Percentiles rank a stretch among this genome's conserved stretches.
Conservation (phyloP, 495 filamentous ascomycete genomes). For the Aspergillus leporis region DNA sequence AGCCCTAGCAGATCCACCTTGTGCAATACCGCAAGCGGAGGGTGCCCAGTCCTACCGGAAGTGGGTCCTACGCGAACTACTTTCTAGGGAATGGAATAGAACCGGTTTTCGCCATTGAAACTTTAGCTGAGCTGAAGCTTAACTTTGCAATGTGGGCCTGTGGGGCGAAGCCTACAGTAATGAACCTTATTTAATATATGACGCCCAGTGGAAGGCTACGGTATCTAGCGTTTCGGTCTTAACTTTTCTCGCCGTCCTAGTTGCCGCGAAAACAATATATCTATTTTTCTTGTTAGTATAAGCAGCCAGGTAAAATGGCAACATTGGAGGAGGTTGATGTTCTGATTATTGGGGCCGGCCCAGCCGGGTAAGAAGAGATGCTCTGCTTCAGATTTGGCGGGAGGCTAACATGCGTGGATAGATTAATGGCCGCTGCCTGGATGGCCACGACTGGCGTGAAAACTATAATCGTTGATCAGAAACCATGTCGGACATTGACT, state of each 20-base stretch:
- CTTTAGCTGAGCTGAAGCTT: too few relatives aligned
- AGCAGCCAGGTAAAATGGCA: neutral
- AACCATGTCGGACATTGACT: conserved; percentile 29
- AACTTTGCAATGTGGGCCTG: too few relatives aligned
- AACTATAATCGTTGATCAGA: conserved; percentile 56
- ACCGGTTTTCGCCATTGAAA: too few relatives aligned
- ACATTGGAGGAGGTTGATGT: conserved; percentile 8
- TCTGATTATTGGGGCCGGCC: conserved; percentile 16
- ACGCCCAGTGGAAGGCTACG: too few relatives aligned
- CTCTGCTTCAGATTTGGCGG: neutral
- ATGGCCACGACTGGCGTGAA: conserved; percentile 55
- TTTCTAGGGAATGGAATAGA: too few relatives aligned
- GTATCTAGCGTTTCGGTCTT: too few relatives aligned
- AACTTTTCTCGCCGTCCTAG: neutral
- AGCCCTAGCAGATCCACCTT: too few relatives aligned
- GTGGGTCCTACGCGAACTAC: too few relatives aligned
- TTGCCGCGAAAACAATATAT: neutral
- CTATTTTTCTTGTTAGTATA: neutral
- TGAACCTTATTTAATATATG: too few relatives aligned
- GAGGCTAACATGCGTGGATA: neutral
- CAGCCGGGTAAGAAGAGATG: conserved; percentile 9
- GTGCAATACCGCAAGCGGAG: too few relatives aligned
- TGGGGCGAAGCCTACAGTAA: too few relatives aligned
- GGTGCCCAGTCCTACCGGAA: too few relatives aligned
- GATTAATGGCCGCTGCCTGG: conserved; percentile 58